Conservation (phyloP, 1,284 basidiomycete genomes). For the Leccinum huronense region DNA sequence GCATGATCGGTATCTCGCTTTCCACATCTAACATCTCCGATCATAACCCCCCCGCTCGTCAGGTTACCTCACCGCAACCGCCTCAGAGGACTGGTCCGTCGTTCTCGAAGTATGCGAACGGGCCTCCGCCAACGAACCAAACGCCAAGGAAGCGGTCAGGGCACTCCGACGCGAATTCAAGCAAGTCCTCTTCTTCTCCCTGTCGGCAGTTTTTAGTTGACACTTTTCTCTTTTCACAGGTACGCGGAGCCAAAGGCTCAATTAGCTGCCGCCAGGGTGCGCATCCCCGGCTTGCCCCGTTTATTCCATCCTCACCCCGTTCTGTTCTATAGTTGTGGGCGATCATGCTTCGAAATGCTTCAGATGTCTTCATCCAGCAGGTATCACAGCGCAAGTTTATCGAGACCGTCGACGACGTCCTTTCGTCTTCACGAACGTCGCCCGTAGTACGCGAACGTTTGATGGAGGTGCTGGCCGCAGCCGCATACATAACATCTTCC, state of each 20-base stretch:
- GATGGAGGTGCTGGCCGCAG: constrained; percentile 69
- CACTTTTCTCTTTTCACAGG: constrained; percentile 35
- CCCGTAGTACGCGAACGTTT: constrained; percentile 73
- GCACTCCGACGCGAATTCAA: constrained; percentile 77
- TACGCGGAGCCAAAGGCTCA: constrained; percentile 70
- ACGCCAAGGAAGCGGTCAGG: constrained; percentile 72
- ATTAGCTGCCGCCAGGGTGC: constrained; percentile 66
- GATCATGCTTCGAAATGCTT: constrained; percentile 74
- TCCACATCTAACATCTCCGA: not conserved
- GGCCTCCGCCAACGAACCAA: constrained; percentile 60
- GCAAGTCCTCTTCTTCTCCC: constrained; percentile 38
- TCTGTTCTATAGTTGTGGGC: constrained; percentile 64
- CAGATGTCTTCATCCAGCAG: constrained; percentile 62
- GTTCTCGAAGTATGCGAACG: constrained; percentile 77
- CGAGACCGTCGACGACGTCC: constrained; percentile 67
- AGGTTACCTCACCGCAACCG: constrained; percentile 74
- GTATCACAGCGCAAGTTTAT: constrained; percentile 74
- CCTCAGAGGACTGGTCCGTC: constrained; percentile 74
- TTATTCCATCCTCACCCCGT: constrained; percentile 9
- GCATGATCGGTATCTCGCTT: constrained; percentile 59
- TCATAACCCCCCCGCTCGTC: constrained; percentile 7
- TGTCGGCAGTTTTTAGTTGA: constrained; percentile 1
- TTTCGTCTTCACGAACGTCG: constrained; percentile 56
- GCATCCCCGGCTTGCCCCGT: constrained; percentile 24
- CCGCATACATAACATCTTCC: constrained; percentile 58